phyloP scores from a whole-genome alignment of 768 basidiomycete genomes.

The Dentipellis fragilis region DNA sequence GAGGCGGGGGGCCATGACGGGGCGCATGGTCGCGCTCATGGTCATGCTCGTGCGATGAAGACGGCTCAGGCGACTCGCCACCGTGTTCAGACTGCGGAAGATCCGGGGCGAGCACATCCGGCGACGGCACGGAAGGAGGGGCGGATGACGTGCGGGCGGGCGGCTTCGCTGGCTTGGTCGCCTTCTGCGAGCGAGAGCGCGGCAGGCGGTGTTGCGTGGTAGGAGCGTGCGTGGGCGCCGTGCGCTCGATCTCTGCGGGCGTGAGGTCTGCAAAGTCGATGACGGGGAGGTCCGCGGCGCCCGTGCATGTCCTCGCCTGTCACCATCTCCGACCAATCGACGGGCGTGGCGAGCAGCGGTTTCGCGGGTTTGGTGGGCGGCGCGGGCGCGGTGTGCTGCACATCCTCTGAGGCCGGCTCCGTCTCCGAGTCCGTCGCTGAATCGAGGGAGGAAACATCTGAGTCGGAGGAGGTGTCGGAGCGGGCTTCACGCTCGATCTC shows the following conservation, averaged over 20 bases:
- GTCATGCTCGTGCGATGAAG: conserved; percentile 11
- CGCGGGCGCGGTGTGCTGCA: conserved; percentile 19
- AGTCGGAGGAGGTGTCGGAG: conserved; percentile 61
- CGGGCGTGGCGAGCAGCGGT: conserved; percentile 44
- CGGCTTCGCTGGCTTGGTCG: conserved; percentile 20
- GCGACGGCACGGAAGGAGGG: conserved; percentile 2
- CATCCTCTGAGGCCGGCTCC: conserved; percentile 59
- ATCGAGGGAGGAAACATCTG: conserved; percentile 41
- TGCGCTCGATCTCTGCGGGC: conserved; percentile 1
- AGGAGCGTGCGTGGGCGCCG: not conserved
- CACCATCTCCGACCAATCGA: conserved; percentile 83
- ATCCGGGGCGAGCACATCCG: conserved; percentile 23
- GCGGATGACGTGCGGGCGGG: conserved; percentile 22
- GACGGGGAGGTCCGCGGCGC: conserved; percentile 61
- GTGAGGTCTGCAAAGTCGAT: conserved; percentile 66
- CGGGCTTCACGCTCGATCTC: conserved; percentile 64
- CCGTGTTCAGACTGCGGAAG: conserved; percentile 17
- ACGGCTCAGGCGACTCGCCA: not conserved
- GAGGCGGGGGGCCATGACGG: conserved; percentile 24
- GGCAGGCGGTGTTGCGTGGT: conserved; percentile 21
- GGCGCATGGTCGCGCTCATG: conserved; percentile 19
- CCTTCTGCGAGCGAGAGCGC: conserved; percentile 18
- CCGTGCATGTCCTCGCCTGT: conserved; percentile 57
- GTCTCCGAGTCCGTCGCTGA: conserved; percentile 63
- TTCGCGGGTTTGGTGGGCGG: conserved; percentile 15